Base-by-base conservation (phyloP, 2,329 filamentous ascomycete species). In the Westerdykella sp. region DNA sequence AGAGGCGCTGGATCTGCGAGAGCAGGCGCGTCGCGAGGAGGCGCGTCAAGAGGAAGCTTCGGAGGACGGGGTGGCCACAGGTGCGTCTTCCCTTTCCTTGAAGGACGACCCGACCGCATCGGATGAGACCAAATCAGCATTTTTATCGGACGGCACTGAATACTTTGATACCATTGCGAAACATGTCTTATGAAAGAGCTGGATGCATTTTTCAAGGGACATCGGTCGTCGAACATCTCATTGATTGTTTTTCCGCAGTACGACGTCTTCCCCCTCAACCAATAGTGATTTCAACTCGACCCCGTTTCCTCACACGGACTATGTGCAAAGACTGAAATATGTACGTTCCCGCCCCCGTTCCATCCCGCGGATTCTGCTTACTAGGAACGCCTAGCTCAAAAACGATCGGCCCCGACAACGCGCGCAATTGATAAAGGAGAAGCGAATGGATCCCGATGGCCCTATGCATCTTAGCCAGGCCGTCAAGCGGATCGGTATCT, bases 401-500 rank as follows among this genome's bases (percentile, higher is more conserved):
- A 36, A 45, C 31, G 48, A 49, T 5, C 52, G 51, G 34, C 45
- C 49, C 10, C 44, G 76, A 75, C 37, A 69, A 75, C 44, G 75
- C 80, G 62, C 72, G 73, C 30, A 76, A 40, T 51, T 63, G 42
- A 54, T 65, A 40, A 32, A 49, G 7, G 45, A 59, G 30, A 44
- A 55, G 7, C 55, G 56, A 16, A 62, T 65, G 62, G 62, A 83
- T 55, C 80, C 79, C 5, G 74, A 79, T 45, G 77, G 61, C 35
- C 77, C 77, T n/a, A 78, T 76, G 41, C 72, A 70, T 18, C 67
- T 83, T 45, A 72, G 73, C 23, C 73, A 82, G 48, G 79, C 80
- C 22, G 80, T 83, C 54, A 81, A 77, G 15, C 73, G 77, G 0
- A 73, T 79, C 5, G 80, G 79, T 40, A 78, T 74, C 40, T 83